These are phyloP conservation scores for Hyphopichia buzzinii DNA, from an alignment of 1,139 yeast genomes.

Conservation along the genomic window DNA sequence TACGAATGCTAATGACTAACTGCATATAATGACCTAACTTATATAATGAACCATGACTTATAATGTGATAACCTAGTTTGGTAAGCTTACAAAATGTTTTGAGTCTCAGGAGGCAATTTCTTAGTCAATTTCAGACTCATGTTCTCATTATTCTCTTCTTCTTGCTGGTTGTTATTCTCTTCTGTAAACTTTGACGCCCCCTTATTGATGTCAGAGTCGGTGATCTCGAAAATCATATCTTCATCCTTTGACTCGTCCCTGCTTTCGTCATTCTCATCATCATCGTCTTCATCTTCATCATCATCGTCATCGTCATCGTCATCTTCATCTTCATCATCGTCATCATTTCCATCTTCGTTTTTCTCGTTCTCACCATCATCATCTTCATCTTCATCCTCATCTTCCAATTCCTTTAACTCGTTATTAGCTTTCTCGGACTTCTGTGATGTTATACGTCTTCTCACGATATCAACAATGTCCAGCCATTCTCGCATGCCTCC, in stretches of 20 bases:
- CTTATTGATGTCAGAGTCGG: conserved; percentile 9
- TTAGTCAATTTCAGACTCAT: not conserved
- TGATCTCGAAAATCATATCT: conserved; percentile 38
- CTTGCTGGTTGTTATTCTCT: not conserved
- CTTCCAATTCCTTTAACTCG: conserved; percentile 16
- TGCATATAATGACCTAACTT: conserved; percentile 3
- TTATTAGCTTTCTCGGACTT: conserved; percentile 24
- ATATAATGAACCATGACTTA: too few relatives aligned
- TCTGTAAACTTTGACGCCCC: conserved; percentile 4
- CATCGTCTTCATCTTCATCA: conserved; percentile 36
- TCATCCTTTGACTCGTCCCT: conserved; percentile 19
- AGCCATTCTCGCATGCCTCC: conserved; percentile 91
- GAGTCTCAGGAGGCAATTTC: conserved; percentile 8
- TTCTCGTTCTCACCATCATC: conserved; percentile 61
- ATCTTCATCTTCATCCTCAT: conserved; percentile 62
- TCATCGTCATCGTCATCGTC: conserved; percentile 34
- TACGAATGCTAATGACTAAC: conserved; percentile 6
- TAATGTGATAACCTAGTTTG: not conserved
- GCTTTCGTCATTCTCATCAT: conserved; percentile 22
- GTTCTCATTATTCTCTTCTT: conserved; percentile 5
- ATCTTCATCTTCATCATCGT: conserved; percentile 32
- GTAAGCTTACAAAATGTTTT: conserved; percentile 8
- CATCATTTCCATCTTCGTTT: conserved; percentile 32
- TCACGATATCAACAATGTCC: conserved; percentile 79
- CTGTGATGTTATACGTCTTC: conserved; percentile 46